Evolutionary conservation across 1,139 yeast genomes (phyloP).

Genomic region (Nakaseomyces kungkrabaensis): DNA sequence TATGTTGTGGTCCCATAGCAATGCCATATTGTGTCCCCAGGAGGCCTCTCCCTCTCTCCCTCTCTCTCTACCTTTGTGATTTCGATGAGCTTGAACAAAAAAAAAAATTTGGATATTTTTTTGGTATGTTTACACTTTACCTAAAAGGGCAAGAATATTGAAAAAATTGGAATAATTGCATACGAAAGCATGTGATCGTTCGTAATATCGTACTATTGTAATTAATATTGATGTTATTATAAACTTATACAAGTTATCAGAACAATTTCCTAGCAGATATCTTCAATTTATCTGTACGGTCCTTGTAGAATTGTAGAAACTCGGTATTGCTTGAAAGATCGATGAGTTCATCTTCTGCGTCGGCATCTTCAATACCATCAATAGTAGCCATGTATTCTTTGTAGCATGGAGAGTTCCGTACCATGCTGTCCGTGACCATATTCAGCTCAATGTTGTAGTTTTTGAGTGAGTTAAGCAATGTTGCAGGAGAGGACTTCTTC

Average conservation of each 20-base stretch:
- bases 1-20: no score
- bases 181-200: background rate
- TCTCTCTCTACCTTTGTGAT: background rate
- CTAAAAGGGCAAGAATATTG: background rate
- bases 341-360: background rate
- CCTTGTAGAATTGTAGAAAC: slow-evolving; percentile 1
- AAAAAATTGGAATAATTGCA: background rate
- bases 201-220: background rate
- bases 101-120: background rate
- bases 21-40: no score
- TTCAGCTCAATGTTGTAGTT: background rate
- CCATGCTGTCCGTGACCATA: background rate
- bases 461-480: background rate
- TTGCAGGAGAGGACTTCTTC: background rate
- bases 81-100: background rate
- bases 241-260: background rate
- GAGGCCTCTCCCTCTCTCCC: no score
- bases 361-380: background rate
- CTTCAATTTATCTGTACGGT: background rate
- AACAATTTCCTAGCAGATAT: background rate
- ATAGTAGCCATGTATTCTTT: background rate
- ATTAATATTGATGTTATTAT: no score
- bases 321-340: background rate
- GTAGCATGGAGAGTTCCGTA: background rate
- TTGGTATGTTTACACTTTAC: background rate